Evolutionary conservation across 768 basidiomycete genomes (phyloP), one percentile per base, ranked within the genome.

Genomic region (Cystofilobasidium macerans): DNA sequence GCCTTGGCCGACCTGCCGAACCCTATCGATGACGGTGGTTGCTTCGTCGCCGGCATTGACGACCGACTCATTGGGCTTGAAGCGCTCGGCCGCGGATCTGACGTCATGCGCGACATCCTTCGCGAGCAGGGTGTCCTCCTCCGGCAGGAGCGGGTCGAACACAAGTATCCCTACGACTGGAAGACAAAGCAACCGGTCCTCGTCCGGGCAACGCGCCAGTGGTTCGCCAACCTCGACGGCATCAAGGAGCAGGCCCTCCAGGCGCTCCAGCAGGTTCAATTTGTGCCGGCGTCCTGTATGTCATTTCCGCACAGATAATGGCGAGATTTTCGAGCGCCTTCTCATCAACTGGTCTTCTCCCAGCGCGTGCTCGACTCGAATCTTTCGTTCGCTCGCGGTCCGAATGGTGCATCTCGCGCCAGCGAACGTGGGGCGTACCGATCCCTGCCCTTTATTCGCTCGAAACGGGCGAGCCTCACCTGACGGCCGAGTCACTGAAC

Each of bases 401-500:
- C 0, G 94, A 99, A 77, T 99, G 94, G 94, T 99, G 94, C 72
- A 97, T 99, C 64, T 98, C 94, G 45, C 86, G 94, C 8, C 94
- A 99, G 73, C 86, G 94, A 35, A 87, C 88, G 24, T 99, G 94
- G 94, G 94, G 94, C 24, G 89, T 95, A 1, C 94, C 94, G 6
- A 97, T 99, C 67, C 94, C 93, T 2, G 85, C 88, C 3, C 77
- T 99, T 2, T 82, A 90, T 72, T 72, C 60, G 0, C 74, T 80
- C 8, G 77, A 80, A 14, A 84, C 84, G 12, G 84, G 83, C 63
- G 78, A 79, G 35, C 82, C 87, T 6, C 75, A 88, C 51, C 83
- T 97, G 58, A 82, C 84, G 63, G 69, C 79, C 1, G 78, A 79
- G 8, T 85, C 85, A 1, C 78, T 98, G 32, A 78, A 82, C 18